A percentile compares a stretch with the other conserved stretches of the same genome.
These are phyloP conservation scores for Hyaloperonospora brassicae DNA, from an alignment of 352 stramenopile species.

Conservation along the genomic window DNA sequence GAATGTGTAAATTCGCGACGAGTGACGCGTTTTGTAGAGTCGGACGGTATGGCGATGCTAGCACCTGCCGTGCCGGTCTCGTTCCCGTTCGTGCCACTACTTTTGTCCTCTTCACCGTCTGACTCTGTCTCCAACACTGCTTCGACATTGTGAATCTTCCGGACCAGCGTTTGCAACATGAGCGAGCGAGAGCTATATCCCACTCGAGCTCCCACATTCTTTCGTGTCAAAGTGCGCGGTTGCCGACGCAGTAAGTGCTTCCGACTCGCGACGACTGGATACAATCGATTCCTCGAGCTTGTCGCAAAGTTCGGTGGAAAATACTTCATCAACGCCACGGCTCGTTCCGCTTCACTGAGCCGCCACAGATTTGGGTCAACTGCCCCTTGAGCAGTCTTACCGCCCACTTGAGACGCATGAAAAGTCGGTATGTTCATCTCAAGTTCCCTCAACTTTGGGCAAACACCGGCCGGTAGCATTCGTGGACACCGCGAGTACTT, in stretches of 20 bases:
- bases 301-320: constrained; percentile 31
- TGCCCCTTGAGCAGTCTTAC: constrained; percentile 28
- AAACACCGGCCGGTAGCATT: constrained; percentile 57
- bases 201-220: constrained; percentile 20
- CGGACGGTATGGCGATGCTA: not conserved
- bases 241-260: constrained; percentile 34
- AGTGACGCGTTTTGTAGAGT: not conserved
- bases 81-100: constrained; percentile 1
- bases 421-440: constrained; percentile 78
- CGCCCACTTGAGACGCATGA: constrained; percentile 62
- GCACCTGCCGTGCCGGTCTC: not conserved
- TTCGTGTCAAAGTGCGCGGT: constrained; percentile 13
- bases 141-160: constrained; percentile 39
- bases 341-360: constrained; percentile 55
- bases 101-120: constrained; percentile 22
- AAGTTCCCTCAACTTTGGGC: constrained; percentile 39
- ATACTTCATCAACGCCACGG: constrained; percentile 42
- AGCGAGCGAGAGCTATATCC: constrained; percentile 41
- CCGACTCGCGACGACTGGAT: constrained; percentile 35
- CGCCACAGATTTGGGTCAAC: constrained; percentile 39
- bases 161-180: constrained; percentile 39
- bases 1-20: not conserved
- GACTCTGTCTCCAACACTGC: constrained; percentile 16
- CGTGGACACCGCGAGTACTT: constrained; percentile 72
- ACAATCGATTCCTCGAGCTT: constrained; percentile 29